Base-by-base conservation (phyloP, 257 asterid species). In the Schizonepeta tenuifolia region DNA sequence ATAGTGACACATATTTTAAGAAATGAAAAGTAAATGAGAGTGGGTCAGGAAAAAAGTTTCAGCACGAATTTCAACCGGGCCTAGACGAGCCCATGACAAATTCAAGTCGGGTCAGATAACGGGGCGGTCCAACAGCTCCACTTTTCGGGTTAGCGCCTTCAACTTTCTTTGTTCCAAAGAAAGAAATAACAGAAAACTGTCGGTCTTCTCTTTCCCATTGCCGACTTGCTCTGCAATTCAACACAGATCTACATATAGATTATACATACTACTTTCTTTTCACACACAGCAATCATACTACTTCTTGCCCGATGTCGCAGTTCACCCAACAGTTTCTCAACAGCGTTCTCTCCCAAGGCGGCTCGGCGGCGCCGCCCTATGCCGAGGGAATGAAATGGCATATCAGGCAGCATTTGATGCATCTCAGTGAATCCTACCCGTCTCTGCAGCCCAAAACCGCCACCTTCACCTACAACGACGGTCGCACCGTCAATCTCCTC, bases 381-480 rank as follows among this genome's bases (percentile, higher is more conserved):
- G 55, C 89, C 47, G 98, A 94, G 83, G 90, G 78, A 35, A 82
- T 75, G 67, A 89, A 89, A 74, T 89, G 96, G 97, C 80, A 86
- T 66, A 86, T 91, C 75, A 91, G 97, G 17, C 95, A 94, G 44
- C 97, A 94, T 73, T 74, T 94, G 59, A 33, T 93, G 58, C 72
- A 83, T 14, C 92, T 93, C 47, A 59, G 74, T 68, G 96, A 86
- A 6, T 58, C 86, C 9, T 83, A 71, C 68, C 94, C 98, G 6
- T 86, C 96, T 20, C 92, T 93, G 49, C 90, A 81, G 65, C 93
- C 95, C 20, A 91, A 85, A 66, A 84, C 93, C 57, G 89, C 91
- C 54, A 77, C 81, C 33, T 93, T 85, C 83, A 93, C 96, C 41
- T 97, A 93, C 84, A 93, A 91, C 91, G 95, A 93, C 70, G 98